phyloP scores from a whole-genome alignment of 345 rosid genomes.

The Erucastrum elatum region DNA sequence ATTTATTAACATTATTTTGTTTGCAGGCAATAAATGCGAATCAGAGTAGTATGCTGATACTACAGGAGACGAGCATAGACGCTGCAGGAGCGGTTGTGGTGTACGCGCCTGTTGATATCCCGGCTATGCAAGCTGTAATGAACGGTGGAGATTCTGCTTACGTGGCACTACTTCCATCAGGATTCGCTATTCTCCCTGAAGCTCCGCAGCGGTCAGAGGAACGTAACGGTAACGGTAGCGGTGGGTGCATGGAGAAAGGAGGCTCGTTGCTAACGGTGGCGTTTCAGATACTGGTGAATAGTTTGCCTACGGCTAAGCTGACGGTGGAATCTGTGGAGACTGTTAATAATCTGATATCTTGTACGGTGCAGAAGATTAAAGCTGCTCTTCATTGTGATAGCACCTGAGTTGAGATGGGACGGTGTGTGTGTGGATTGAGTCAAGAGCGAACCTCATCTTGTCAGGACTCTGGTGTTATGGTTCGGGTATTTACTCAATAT shows the following conservation, averaged over 20 bases:
- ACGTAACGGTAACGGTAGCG: slow-evolving; percentile 29
- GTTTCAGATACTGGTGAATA: slow-evolving; percentile 92
- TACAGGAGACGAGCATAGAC: slow-evolving; percentile 96
- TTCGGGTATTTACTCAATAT: slow-evolving; percentile 44
- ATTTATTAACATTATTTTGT: neutral
- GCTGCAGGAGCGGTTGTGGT: slow-evolving; percentile 93
- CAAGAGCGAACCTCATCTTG: slow-evolving; percentile 46
- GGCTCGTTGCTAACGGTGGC: slow-evolving; percentile 96
- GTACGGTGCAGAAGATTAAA: slow-evolving; percentile 91
- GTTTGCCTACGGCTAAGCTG: slow-evolving; percentile 89
- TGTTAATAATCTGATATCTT: slow-evolving; percentile 84
- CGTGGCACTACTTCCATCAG: slow-evolving; percentile 92
- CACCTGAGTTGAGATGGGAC: slow-evolving; percentile 29
- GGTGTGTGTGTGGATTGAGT: slow-evolving; percentile 31
- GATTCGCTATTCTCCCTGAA: slow-evolving; percentile 80
- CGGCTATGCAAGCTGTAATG: slow-evolving; percentile 95
- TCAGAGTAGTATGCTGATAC: slow-evolving; percentile 91
- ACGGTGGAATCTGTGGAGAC: slow-evolving; percentile 98
- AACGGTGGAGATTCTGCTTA: slow-evolving; percentile 95
- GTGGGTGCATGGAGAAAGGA: slow-evolving; percentile 48
- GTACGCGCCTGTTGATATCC: slow-evolving; percentile 97
- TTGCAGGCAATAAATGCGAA: slow-evolving; percentile 82
- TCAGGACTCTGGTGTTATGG: slow-evolving; percentile 17
- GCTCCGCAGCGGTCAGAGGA: slow-evolving; percentile 41
- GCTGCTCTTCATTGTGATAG: slow-evolving; percentile 78